These are phyloP conservation scores for Phytophthora nicotianae DNA, from an alignment of 352 stramenopile species.

Conservation along the genomic window DNA sequence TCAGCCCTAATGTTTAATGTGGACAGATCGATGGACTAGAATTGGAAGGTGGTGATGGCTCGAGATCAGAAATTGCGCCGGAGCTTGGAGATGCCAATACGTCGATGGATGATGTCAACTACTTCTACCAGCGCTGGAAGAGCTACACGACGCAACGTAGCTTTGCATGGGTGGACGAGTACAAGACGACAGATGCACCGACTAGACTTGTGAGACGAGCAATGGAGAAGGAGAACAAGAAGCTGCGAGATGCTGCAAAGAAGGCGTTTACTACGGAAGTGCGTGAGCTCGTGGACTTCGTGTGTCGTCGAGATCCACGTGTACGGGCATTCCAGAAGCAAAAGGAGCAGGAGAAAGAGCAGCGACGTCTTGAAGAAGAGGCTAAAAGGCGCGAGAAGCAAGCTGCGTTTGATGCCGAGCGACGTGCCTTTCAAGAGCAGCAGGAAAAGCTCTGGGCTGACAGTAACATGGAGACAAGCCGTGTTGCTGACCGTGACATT, in stretches of 20 bases:
- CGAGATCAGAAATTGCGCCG: conserved; percentile 35
- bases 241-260: conserved; percentile 77
- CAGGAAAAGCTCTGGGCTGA: conserved; percentile 64
- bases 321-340: conserved; percentile 71
- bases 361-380: conserved; percentile 55
- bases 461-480: conserved; percentile 47
- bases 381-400: conserved; percentile 62
- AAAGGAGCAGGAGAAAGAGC: conserved; percentile 64
- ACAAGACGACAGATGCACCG: conserved; percentile 81
- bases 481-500: conserved; percentile 59
- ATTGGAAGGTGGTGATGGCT: conserved; percentile 29
- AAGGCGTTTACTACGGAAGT: conserved; percentile 83
- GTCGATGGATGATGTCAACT: conserved; percentile 55
- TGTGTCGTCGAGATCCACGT: conserved; percentile 76
- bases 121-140: conserved; percentile 85
- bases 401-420: conserved; percentile 60
- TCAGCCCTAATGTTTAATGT: conserved; percentile 4
- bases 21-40: conserved; percentile 76
- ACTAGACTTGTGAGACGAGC: conserved; percentile 75
- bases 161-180: conserved; percentile 85
- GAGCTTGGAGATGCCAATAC: conserved; percentile 50
- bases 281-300: conserved; percentile 83
- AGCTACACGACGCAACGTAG: conserved; percentile 74
- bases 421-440: conserved; percentile 72
- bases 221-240: conserved; percentile 92